These are phyloP conservation scores for Leccinum variicolor DNA, from an alignment of 768 basidiomycete genomes.

Conservation along the genomic window DNA sequence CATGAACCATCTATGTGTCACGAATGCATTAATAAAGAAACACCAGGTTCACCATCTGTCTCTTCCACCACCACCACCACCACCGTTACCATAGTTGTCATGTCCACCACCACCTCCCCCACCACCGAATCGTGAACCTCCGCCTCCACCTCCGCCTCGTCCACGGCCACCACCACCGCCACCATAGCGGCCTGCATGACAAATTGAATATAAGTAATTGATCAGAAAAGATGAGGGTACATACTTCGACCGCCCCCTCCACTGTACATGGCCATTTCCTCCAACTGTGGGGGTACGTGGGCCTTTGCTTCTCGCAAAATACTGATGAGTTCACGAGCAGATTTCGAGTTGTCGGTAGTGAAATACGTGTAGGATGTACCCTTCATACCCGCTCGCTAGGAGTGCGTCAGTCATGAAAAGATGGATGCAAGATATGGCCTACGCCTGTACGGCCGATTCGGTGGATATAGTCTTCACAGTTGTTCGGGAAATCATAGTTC, in stretches of 20 bases:
- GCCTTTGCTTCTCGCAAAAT: conserved; percentile 90
- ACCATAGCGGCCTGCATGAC: conserved; percentile 55
- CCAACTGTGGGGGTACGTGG: conserved; percentile 79
- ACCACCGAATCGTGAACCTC: conserved; percentile 21
- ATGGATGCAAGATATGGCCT: conserved; percentile 21
- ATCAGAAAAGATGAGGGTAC: conserved; percentile 18
- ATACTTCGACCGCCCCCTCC: conserved; percentile 73
- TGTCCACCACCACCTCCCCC: conserved; percentile 25
- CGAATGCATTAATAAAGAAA: conserved; percentile 5
- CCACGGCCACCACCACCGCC: conserved; percentile 25
- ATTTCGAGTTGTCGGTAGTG: conserved; percentile 93
- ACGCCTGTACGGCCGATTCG: conserved; percentile 98
- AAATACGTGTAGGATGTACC: conserved; percentile 95
- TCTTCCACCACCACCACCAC: conserved; percentile 9
- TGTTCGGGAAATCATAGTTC: conserved; percentile 99
- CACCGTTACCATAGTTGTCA: conserved; percentile 20
- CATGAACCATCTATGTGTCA: conserved; percentile 19
- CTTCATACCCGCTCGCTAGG: conserved; percentile 84
- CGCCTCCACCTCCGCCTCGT: conserved; percentile 22
- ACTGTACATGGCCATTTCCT: conserved; percentile 89
- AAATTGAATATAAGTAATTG: neutral
- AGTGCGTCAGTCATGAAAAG: conserved; percentile 13
- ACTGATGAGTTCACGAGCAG: conserved; percentile 84
- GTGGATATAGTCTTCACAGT: conserved; percentile 98
- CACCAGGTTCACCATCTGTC: conserved; percentile 23